Evolutionary conservation across 2,329 filamentous ascomycete species (phyloP).

Genomic region (Talaromyces sp.): DNA sequence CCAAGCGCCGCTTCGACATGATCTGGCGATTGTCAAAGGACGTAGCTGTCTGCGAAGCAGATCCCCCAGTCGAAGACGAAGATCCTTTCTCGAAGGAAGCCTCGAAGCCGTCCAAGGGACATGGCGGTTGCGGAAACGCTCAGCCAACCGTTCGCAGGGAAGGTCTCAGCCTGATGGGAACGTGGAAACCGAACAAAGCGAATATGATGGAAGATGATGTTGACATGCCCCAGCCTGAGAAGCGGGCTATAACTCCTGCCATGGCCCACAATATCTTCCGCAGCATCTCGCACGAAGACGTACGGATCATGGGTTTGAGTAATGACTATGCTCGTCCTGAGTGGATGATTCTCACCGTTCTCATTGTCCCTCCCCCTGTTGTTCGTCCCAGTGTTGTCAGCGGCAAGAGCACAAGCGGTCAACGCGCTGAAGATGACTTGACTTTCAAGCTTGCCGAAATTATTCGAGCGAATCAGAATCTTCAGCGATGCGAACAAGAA

Average conservation of each 20-base stretch:
- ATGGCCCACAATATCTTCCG: slow-evolving; percentile 82
- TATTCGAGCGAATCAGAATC: slow-evolving; percentile 93
- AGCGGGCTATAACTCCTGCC: slow-evolving; percentile 74
- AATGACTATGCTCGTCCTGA: slow-evolving; percentile 92
- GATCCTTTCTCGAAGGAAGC: slow-evolving; percentile 59
- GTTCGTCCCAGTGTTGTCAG: slow-evolving; percentile 96
- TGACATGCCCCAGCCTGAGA: slow-evolving; percentile 64
- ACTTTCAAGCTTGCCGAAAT: slow-evolving; percentile 99
- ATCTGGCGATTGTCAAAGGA: slow-evolving; percentile 91
- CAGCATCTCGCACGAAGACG: slow-evolving; percentile 73
- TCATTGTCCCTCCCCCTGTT: slow-evolving; percentile 90
- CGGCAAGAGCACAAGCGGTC: slow-evolving; percentile 85
- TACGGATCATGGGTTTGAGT: slow-evolving; percentile 83
- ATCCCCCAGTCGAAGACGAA: slow-evolving; percentile 63
- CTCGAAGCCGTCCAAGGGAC: slow-evolving; percentile 50
- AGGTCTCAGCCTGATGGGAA: slow-evolving; percentile 74
- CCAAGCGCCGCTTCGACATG: slow-evolving; percentile 86
- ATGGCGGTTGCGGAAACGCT: slow-evolving; percentile 89
- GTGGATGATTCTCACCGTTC: slow-evolving; percentile 95
- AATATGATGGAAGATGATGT: slow-evolving; percentile 64
- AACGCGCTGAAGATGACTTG: slow-evolving; percentile 96
- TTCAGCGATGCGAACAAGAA: slow-evolving; percentile 82
- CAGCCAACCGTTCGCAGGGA: slow-evolving; percentile 85
- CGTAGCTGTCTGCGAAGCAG: slow-evolving; percentile 77
- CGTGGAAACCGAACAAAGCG: slow-evolving; percentile 61